Evolutionary conservation across 192 early-diverging fungal genomes (phyloP), one percentile per base, ranked within the genome.

Genomic region (Thoreauomyces humboldtii): DNA sequence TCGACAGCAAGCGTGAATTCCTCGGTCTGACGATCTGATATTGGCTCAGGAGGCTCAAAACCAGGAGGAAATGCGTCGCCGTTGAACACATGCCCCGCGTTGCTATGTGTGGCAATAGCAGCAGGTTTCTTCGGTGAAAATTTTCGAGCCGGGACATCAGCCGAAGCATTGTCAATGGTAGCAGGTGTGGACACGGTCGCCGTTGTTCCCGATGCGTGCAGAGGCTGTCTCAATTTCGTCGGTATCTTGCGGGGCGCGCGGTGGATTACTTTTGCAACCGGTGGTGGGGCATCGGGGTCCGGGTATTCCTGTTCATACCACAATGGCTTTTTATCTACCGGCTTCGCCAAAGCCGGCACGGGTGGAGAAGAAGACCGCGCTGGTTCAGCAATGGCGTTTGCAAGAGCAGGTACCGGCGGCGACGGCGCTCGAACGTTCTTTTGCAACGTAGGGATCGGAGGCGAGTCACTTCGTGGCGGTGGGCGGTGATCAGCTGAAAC

Each of bases 1-100:
- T 78, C 73, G 27, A 88, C 81, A 27, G 72, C 52, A 7, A 67
- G 33, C 15, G 29, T 75, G 43, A 65, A 69, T 35, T 77, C 60
- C 7, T 34, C 61, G 1, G 9, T 37, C 37, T 57, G 61, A 15
- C 64, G 56, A 24, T 66, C 69, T 4, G 68, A 28, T 33, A 80
- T 44, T 9, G 52, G 32, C 56, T 80, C 78, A 17, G 77, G 77
- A 9, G 59, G 42, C n/a, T 68, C 66, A 27, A 48, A 68, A n/a
- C 66, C 66, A 5, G 66, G 45, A 1, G 66, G 66, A 24, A 60
- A 28, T n/a, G n/a, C n/a, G n/a, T n/a, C n/a, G n/a, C n/a, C n/a
- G n/a, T n/a, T n/a, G n/a, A n/a, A n/a, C n/a, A n/a, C n/a, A n/a
- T n/a, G n/a, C n/a, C n/a, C n/a, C n/a, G n/a, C n/a, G n/a, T n/a